phyloP scores from a whole-genome alignment of 805 yeast species.

The Komagataella kurtzmanii region DNA sequence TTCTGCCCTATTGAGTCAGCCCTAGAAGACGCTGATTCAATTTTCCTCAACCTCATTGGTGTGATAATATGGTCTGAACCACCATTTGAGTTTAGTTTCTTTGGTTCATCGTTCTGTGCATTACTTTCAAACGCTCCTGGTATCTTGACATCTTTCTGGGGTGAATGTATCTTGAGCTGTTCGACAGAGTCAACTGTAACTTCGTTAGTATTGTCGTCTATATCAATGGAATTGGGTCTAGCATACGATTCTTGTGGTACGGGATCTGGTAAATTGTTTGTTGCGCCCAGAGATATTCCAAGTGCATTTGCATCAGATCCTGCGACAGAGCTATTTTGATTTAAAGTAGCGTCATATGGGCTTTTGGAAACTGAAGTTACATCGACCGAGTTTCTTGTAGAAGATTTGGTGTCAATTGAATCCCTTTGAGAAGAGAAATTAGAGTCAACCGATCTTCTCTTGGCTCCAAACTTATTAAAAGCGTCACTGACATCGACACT shows the following conservation, averaged over 20 bases:
- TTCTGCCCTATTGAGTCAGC: neutral
- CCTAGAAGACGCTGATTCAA: neutral
- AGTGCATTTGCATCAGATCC: neutral
- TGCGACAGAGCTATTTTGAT: slow-evolving; percentile 25
- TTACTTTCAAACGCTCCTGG: neutral
- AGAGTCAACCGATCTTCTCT: slow-evolving; percentile 7
- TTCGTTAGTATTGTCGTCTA: slow-evolving; percentile 3
- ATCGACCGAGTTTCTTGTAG: neutral
- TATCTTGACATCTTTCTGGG: slow-evolving; percentile 4
- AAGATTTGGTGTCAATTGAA: slow-evolving; percentile 1
- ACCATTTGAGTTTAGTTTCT: neutral
- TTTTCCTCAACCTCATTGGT: neutral
- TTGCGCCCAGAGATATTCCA: neutral
- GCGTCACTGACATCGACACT: slow-evolving; percentile 8
- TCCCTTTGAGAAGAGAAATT: neutral
- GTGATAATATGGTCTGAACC: neutral
- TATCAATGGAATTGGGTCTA: neutral
- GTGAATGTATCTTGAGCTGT: slow-evolving; percentile 1
- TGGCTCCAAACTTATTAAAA: slow-evolving; percentile 18
- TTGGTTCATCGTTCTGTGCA: neutral
- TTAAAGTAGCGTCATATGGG: slow-evolving; percentile 27
- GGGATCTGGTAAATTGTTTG: neutral
- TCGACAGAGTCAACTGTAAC: slow-evolving; percentile 4
- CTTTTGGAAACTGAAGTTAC: slow-evolving; percentile 9
- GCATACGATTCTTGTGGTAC: neutral